These are phyloP conservation scores for Spergularia azorica DNA, from an alignment of 179 eudicot genomes.

Conservation along the genomic window DNA sequence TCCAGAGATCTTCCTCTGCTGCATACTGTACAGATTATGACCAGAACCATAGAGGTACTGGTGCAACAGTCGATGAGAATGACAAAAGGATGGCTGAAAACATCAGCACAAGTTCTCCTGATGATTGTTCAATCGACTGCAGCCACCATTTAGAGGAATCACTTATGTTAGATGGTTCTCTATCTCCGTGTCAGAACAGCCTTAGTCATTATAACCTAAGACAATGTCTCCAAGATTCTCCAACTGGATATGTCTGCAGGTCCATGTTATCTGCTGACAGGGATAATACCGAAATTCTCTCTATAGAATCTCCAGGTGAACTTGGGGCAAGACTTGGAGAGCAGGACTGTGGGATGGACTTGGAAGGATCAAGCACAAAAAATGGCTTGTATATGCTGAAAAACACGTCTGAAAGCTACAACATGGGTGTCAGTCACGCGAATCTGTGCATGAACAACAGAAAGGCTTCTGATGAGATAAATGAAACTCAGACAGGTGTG, in stretches of 20 bases:
- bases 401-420: conserved; percentile 53
- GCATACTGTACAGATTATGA: conserved; percentile 17
- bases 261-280: too few relatives aligned
- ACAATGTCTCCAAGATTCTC: background rate
- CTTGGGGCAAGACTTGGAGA: conserved; percentile 54
- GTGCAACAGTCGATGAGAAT: conserved; percentile 14
- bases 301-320: conserved; percentile 52
- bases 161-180: background rate
- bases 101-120: conserved; percentile 32
- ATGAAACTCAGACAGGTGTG: conserved; percentile 32
- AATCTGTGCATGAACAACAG: too few relatives aligned
- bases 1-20: conserved; percentile 26
- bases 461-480: background rate
- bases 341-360: conserved; percentile 48
- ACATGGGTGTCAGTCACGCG: conserved; percentile 12
- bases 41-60: conserved; percentile 5
- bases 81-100: conserved; percentile 23
- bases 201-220: background rate
- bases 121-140: conserved; percentile 46
- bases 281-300: conserved; percentile 27
- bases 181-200: too few relatives aligned
- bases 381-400: conserved; percentile 39
- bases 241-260: too few relatives aligned
- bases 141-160: conserved; percentile 45
- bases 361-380: conserved; percentile 36